Evolutionary conservation across 768 basidiomycete species (phyloP), one percentile per base, ranked within the genome.

Genomic region (Brasilioporus rufonigricans): DNA sequence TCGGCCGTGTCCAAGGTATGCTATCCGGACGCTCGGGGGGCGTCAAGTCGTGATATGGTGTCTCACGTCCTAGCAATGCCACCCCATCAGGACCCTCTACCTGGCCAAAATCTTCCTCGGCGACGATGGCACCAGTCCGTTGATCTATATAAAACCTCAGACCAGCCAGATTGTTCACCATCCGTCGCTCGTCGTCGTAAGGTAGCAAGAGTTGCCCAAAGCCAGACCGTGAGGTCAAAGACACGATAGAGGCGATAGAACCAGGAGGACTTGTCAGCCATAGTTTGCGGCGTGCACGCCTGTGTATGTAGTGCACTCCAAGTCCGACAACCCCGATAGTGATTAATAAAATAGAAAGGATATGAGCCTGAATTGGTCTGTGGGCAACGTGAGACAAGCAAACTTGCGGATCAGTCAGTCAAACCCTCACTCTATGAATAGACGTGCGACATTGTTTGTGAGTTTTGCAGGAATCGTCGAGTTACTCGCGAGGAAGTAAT

Each of bases 121-220:
- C 83, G 12, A 87, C 64, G 44, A 87, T 81, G 5, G 83, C 84
- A 32, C 85, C 86, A 1, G 84, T 85, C 32, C 79, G 71, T 51
- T 63, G 69, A 63, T 87, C 86, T 43, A 87, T 59, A 38, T 76
- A 63, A 71, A 87, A 87, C 16, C 68, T 68, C 47, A 87, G 60
- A 1, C 78, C 80, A 14, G 70, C 67, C 31, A 87, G 68, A 56
- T 81, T 85, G 55, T 71, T 64, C 43, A 74, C 72, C 31, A 87
- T 70, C 5, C 71, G 70, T 26, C 52, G 41, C 38, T 76, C 71
- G 52, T 80, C 68, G 65, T 87, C 84, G 55, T 81, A 84, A 1
- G 86, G 85, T 12, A 77, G 61, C n/a, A 87, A 68, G 13, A 84
- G 73, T 38, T 83, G 77, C 21, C 83, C 85, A 52, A 84, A 85